These are phyloP conservation scores for Marasmius fiardii DNA, from an alignment of 1,284 basidiomycete species.

Conservation along the genomic window DNA sequence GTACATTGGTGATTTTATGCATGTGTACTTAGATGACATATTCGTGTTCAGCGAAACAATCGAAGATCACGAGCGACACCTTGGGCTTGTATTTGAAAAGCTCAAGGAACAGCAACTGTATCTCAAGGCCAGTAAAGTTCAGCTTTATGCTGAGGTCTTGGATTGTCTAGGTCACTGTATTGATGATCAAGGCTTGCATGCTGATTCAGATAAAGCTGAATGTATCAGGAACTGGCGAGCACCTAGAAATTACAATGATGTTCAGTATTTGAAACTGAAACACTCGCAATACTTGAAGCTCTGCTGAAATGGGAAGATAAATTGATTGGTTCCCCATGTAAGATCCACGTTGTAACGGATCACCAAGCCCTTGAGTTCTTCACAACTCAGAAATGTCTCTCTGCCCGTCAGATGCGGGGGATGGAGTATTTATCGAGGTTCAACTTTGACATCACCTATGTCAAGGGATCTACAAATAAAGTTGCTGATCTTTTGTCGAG, in stretches of 20 bases:
- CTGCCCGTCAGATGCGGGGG: conserved; percentile 7
- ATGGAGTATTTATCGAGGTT: conserved; percentile 12
- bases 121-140: too few relatives aligned
- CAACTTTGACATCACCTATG: conserved; percentile 10
- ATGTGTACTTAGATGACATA: conserved; percentile 34
- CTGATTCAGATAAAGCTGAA: conserved; percentile 19
- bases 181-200: conserved; percentile 16
- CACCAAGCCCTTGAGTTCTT: conserved; percentile 8
- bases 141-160: conserved; percentile 19
- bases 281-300: conserved; percentile 26
- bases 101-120: too few relatives aligned
- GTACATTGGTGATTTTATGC: conserved; percentile 22
- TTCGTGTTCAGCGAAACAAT: too few relatives aligned
- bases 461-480: conserved; percentile 6
- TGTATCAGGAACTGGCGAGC: conserved; percentile 21
- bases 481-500: conserved; percentile 9
- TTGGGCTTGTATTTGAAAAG: too few relatives aligned
- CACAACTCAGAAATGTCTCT: conserved; percentile 6
- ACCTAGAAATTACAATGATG: conserved; percentile 23
- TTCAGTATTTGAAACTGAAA: too few relatives aligned
- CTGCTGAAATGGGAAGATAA: conserved; percentile 29
- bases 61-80: too few relatives aligned
- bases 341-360: conserved; percentile 11
- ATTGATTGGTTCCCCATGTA: conserved; percentile 20
- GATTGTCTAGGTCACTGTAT: conserved; percentile 22